Percentiles rank a stretch among this genome's conserved stretches.
These are phyloP conservation scores for Mycena pura DNA, from an alignment of 768 basidiomycete genomes.

Conservation along the genomic window DNA sequence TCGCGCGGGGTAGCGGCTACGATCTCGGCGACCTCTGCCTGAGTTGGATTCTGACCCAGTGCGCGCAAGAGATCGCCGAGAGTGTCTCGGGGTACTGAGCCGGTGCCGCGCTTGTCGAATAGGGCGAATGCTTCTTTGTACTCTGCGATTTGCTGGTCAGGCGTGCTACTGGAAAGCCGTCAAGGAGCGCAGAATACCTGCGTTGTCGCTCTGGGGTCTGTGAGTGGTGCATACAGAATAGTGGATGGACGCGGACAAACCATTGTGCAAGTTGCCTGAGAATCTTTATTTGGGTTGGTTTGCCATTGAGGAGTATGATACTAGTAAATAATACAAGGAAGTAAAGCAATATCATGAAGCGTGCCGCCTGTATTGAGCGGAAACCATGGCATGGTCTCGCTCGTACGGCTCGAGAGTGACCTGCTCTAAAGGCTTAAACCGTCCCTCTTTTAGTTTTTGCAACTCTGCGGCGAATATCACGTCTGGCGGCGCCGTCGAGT, in stretches of 20 bases:
- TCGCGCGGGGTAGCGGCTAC: slow-evolving; percentile 75
- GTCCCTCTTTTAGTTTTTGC: slow-evolving; percentile 73
- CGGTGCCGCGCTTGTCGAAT: slow-evolving; percentile 96
- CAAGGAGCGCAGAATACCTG: slow-evolving; percentile 40
- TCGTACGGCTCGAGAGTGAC: slow-evolving; percentile 94
- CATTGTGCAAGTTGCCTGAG: too few species aligned
- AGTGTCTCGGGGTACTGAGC: slow-evolving; percentile 85
- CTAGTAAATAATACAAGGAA: background rate
- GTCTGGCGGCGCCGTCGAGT: slow-evolving; percentile 92
- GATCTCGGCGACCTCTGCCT: slow-evolving; percentile 92
- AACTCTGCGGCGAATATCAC: slow-evolving; percentile 91
- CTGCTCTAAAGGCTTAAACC: slow-evolving; percentile 95
- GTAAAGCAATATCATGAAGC: background rate
- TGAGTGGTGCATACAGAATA: background rate
- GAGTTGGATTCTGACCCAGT: slow-evolving; percentile 98
- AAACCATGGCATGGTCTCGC: slow-evolving; percentile 90
- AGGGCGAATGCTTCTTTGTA: slow-evolving; percentile 98
- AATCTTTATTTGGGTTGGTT: background rate
- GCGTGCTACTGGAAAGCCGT: background rate
- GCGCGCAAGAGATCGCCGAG: slow-evolving; percentile 93
- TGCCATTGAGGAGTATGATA: background rate
- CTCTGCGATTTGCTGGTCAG: slow-evolving; percentile 53
- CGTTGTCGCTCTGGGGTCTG: slow-evolving; percentile 54
- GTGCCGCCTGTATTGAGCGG: slow-evolving; percentile 60
- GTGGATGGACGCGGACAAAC: background rate